These are phyloP conservation scores for Wickerhamiella slavikovae DNA, from an alignment of 805 yeast genomes.

Conservation along the genomic window DNA sequence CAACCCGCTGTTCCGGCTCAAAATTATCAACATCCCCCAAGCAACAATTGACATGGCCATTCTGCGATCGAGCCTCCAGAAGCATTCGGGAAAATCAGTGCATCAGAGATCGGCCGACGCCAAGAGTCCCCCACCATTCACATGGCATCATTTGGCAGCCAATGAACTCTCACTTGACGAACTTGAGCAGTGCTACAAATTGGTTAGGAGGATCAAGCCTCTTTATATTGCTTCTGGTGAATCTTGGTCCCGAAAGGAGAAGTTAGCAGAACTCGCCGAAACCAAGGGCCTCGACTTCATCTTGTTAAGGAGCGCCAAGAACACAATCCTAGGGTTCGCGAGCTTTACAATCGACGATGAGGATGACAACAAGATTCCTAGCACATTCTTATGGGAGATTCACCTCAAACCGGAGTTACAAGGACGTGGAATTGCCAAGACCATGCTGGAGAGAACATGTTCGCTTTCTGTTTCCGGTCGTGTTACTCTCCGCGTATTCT, in stretches of 20 bases:
- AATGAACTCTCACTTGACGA: slow-evolving; percentile 1
- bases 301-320: background rate
- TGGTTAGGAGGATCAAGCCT: slow-evolving; percentile 10
- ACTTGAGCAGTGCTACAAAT: slow-evolving; percentile 8
- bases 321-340: slow-evolving; percentile 9
- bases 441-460: slow-evolving; percentile 7
- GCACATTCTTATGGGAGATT: slow-evolving; percentile 13
- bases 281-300: slow-evolving; percentile 8
- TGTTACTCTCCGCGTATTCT: slow-evolving; percentile 12
- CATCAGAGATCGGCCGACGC: too few relatives aligned
- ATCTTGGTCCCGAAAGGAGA: slow-evolving; percentile 12
- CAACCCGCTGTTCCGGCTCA: too few relatives aligned
- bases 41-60: too few relatives aligned
- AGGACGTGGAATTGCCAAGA: slow-evolving; percentile 11
- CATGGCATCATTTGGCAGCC: too few relatives aligned
- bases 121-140: too few relatives aligned
- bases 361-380: slow-evolving; percentile 7
- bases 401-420: slow-evolving; percentile 9
- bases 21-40: too few relatives aligned
- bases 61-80: too few relatives aligned
- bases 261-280: slow-evolving; percentile 11
- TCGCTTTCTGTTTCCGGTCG: slow-evolving; percentile 2
- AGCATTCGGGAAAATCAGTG: too few relatives aligned
- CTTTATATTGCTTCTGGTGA: slow-evolving; percentile 12
- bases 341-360: slow-evolving; percentile 7